A percentile compares a stretch with the other conserved stretches of the same genome.
These are phyloP conservation scores for Psophocarpus tetragonolobus DNA, from an alignment of 306 rosid genomes.

Conservation along the genomic window DNA sequence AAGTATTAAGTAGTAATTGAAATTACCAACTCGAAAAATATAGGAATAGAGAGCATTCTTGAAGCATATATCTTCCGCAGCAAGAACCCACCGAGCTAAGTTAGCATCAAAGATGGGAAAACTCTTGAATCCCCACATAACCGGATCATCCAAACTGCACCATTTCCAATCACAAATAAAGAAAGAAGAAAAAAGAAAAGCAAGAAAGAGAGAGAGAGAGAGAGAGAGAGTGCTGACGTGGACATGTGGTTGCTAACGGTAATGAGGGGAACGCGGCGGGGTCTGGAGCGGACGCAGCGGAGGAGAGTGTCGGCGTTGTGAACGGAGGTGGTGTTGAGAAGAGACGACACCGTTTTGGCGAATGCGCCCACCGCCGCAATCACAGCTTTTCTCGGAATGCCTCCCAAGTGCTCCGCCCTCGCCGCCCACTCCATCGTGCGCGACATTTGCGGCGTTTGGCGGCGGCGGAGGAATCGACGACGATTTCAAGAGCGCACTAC, in stretches of 20 bases:
- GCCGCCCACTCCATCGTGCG: constrained; percentile 84
- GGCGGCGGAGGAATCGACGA: not conserved
- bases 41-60: constrained; percentile 55
- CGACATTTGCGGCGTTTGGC: constrained; percentile 49
- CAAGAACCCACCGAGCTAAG: constrained; percentile 72
- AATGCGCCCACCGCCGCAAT: constrained; percentile 64
- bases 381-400: constrained; percentile 65
- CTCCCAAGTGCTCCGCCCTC: constrained; percentile 50
- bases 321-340: constrained; percentile 67
- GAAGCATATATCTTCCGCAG: constrained; percentile 93
- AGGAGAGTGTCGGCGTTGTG: constrained; percentile 79
- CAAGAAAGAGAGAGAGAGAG: not conserved
- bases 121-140: constrained; percentile 86
- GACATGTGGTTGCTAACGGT: constrained; percentile 98
- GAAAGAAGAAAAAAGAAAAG: not conserved
- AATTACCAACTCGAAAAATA: constrained; percentile 70
- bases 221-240: constrained; percentile 43
- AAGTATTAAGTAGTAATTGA: not conserved
- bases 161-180: not conserved
- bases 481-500: too few relatives aligned
- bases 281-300: constrained; percentile 66
- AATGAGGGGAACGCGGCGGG: constrained; percentile 78
- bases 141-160: constrained; percentile 77
- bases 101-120: constrained; percentile 60
- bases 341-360: constrained; percentile 61